Conservation (phyloP, 2,329 filamentous ascomycete genomes). For the Fusarium musae region DNA sequence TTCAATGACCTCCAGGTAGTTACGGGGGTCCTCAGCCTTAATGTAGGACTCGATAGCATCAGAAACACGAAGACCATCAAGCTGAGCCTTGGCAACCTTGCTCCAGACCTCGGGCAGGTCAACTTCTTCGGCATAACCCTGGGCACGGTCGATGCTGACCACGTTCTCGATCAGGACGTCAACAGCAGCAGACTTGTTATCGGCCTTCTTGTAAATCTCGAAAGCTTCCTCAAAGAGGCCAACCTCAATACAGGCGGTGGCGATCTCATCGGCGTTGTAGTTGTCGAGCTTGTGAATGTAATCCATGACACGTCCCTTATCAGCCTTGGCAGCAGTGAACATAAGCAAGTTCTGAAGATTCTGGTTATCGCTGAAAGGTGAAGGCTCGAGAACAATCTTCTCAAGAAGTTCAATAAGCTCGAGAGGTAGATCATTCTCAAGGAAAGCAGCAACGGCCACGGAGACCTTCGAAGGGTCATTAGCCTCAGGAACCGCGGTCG, state of each 20-base stretch:
- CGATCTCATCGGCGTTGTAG: constrained; percentile 93
- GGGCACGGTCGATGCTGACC: constrained; percentile 96
- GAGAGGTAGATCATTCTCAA: constrained; percentile 87
- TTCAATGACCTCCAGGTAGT: constrained; percentile 96
- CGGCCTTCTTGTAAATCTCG: constrained; percentile 98
- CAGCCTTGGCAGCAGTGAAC: constrained; percentile 95
- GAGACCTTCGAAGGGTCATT: constrained; percentile 95
- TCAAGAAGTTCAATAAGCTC: constrained; percentile 98
- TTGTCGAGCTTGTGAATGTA: constrained; percentile 93
- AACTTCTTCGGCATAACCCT: constrained; percentile 94
- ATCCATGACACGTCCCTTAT: constrained; percentile 93
- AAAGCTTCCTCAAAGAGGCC: constrained; percentile 97
- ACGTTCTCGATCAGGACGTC: constrained; percentile 95
- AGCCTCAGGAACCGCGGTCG: constrained; percentile 92
- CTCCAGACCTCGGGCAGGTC: constrained; percentile 97
- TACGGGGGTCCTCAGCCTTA: constrained; percentile 89
- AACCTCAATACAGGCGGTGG: constrained; percentile 91
- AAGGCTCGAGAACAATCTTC: constrained; percentile 99
- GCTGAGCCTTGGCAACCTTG: constrained; percentile 96
- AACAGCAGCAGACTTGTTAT: constrained; percentile 86
- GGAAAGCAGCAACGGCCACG: constrained; percentile 91
- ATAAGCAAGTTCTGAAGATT: constrained; percentile 96
- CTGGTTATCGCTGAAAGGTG: constrained; percentile 96
- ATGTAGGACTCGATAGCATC: constrained; percentile 98
- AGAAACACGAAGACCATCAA: constrained; percentile 91